Evolutionary conservation across 768 basidiomycete species (phyloP).

Genomic region (Pleurotus citrinopileatus): DNA sequence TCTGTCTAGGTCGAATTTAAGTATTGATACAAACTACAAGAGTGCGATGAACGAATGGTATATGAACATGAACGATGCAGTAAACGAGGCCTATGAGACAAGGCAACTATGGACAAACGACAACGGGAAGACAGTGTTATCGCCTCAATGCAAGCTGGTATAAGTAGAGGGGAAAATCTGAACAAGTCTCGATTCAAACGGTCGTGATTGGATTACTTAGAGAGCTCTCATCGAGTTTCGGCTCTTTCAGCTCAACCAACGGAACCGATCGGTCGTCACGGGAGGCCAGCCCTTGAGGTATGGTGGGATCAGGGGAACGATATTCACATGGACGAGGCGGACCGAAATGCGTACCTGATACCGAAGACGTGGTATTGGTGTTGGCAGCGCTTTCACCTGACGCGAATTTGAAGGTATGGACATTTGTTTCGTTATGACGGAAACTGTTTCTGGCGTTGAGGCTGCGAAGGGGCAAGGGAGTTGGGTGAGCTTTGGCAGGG

Average conservation of each 20-base stretch:
- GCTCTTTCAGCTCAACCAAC: background rate
- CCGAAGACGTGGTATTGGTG: background rate
- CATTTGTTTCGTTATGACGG: slow-evolving; percentile 7
- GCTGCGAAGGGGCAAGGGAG: background rate
- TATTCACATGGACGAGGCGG: slow-evolving; percentile 3
- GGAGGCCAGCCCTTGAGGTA: slow-evolving; percentile 4
- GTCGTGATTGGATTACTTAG: background rate
- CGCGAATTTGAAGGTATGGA: slow-evolving; percentile 8
- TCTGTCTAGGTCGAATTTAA: too few relatives aligned
- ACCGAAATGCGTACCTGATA: background rate
- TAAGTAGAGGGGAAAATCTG: background rate
- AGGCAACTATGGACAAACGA: too few relatives aligned
- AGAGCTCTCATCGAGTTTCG: background rate
- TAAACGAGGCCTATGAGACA: too few relatives aligned
- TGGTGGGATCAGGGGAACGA: background rate
- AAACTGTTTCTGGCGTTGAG: slow-evolving; percentile 8
- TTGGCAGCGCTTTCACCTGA: background rate
- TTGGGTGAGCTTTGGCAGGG: background rate
- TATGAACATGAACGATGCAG: too few relatives aligned
- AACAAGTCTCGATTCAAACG: background rate
- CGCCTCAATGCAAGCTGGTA: background rate
- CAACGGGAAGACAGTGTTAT: too few relatives aligned
- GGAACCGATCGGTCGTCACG: slow-evolving; percentile 1
- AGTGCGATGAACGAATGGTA: too few relatives aligned
- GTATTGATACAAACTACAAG: too few relatives aligned